Evolutionary conservation across 2,329 filamentous ascomycete genomes (phyloP), one percentile per base, ranked within the genome.

Genomic region (Capronia epimyces): DNA sequence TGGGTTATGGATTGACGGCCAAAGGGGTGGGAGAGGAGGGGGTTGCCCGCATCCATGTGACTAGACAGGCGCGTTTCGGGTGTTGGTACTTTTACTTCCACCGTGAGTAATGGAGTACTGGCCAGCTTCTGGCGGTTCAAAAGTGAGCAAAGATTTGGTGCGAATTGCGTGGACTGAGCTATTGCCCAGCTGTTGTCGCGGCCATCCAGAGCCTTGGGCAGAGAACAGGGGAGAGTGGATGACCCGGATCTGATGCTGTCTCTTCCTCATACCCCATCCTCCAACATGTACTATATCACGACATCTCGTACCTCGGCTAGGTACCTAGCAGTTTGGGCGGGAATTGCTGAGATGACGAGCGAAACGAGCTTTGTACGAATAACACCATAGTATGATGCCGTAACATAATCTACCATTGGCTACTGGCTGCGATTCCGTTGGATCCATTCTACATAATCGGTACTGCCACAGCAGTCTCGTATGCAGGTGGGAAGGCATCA

Each of bases 131-230:
- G 18, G 39, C 13, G 39, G 39, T 25, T 21, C 21, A 42, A 42
- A 42, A 42, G 39, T 25, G 20, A 42, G 16, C 24, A 42, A 42
- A 42, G 34, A 37, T 20, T 37, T 37, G 34, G 27, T 20, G 9
- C 13, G 10, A 34, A 52, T 47, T 42, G 49, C 13, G 42, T 40
- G 49, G 49, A 42, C 43, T 34, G 3, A 40, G 32, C 42, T 43
- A 34, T 34, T 46, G 34, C 49, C 36, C 9, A 44, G 18, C 29
- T 52, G 43, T 36, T 39, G 40, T 20, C 34, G 20, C 34, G 34
- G 34, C 18, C 34, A 18, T 18, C 18, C 8, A 37, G 6, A 20
- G 34, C 7, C 1, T 20, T 18, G 34, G 36, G 40, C 16, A 48
- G 43, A 13, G 42, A 36, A 45, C 44, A 41, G 43, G 31, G 15